Percentiles rank a stretch among this genome's conserved stretches.
Evolutionary conservation across 768 basidiomycete genomes (phyloP).

Genomic region (Flagelloscypha sp.): DNA sequence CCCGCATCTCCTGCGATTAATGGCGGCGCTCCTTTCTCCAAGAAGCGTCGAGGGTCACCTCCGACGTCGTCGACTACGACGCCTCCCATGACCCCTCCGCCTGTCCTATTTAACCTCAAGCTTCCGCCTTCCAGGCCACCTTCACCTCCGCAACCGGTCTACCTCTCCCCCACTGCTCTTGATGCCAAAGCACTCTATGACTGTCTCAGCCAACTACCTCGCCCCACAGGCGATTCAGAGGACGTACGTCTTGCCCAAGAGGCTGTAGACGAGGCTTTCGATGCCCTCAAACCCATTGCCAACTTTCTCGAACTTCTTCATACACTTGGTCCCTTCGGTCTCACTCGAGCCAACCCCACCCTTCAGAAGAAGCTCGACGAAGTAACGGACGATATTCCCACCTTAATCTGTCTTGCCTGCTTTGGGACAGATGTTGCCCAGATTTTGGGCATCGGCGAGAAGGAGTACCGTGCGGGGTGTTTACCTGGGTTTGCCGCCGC

Average conservation of each 20-base stretch:
- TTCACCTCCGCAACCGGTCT: slow-evolving; percentile 37
- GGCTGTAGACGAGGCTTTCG: slow-evolving; percentile 74
- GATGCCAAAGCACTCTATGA: slow-evolving; percentile 61
- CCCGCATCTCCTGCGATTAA: slow-evolving; percentile 35
- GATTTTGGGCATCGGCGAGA: slow-evolving; percentile 51
- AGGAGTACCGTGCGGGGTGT: slow-evolving; percentile 59
- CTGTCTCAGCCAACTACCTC: slow-evolving; percentile 51
- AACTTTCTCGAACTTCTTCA: slow-evolving; percentile 48
- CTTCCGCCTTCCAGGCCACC: slow-evolving; percentile 60
- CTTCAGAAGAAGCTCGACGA: slow-evolving; percentile 40
- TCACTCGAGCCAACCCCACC: slow-evolving; percentile 21
- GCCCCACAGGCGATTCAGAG: slow-evolving; percentile 43
- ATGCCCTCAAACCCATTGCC: slow-evolving; percentile 49
- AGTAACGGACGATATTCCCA: slow-evolving; percentile 58
- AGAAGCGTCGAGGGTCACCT: slow-evolving; percentile 33
- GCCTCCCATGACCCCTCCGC: slow-evolving; percentile 49
- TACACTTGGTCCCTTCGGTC: slow-evolving; percentile 14
- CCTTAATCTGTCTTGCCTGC: slow-evolving; percentile 66
- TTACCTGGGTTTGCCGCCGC: slow-evolving; percentile 70
- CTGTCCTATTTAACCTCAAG: slow-evolving; percentile 57
- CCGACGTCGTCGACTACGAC: slow-evolving; percentile 32
- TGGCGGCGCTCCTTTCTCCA: slow-evolving; percentile 20
- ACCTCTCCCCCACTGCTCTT: slow-evolving; percentile 35
- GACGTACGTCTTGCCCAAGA: slow-evolving; percentile 56
- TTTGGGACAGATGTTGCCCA: slow-evolving; percentile 38